These are phyloP conservation scores for Plasmodium knowlesi DNA, from an alignment of 169 alveolate species.

Conservation along the genomic window DNA sequence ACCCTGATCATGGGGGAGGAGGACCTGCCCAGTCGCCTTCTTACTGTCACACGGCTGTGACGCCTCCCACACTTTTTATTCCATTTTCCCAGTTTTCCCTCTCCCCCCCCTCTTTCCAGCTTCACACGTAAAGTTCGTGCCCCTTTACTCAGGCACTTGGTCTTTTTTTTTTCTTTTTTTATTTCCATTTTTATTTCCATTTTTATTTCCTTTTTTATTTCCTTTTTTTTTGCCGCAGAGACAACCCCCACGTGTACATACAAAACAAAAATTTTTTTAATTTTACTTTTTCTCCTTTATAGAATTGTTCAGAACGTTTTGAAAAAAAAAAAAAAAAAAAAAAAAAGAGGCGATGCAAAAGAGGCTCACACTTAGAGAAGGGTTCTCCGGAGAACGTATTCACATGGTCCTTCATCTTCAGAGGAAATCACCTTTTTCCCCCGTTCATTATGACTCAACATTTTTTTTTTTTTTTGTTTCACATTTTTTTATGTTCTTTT, in stretches of 20 bases:
- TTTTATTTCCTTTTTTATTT: neutral
- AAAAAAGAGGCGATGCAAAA: neutral
- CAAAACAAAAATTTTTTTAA: neutral
- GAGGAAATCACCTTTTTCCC: neutral
- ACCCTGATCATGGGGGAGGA: too few relatives aligned
- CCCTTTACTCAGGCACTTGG: neutral
- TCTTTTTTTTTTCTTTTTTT: neutral
- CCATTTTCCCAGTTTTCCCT: neutral
- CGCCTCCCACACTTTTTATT: neutral
- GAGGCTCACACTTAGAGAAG: neutral
- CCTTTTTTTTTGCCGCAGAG: neutral
- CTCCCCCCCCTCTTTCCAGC: neutral
- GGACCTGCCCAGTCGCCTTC: neutral
- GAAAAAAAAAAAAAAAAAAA: neutral
- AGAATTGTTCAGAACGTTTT: neutral
- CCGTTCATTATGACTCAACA: too few relatives aligned
- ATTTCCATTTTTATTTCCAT: neutral
- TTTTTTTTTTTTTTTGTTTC: neutral
- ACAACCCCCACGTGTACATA: neutral
- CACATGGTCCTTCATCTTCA: neutral
- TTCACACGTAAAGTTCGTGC: neutral
- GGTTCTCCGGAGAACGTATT: neutral
- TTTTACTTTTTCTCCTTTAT: conserved; percentile 13
- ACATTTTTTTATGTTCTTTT: neutral
- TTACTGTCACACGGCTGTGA: neutral